Evolutionary conservation across 1,284 basidiomycete species (phyloP), one percentile per base, ranked within the genome.

Genomic region (Ganoderma multipileum): DNA sequence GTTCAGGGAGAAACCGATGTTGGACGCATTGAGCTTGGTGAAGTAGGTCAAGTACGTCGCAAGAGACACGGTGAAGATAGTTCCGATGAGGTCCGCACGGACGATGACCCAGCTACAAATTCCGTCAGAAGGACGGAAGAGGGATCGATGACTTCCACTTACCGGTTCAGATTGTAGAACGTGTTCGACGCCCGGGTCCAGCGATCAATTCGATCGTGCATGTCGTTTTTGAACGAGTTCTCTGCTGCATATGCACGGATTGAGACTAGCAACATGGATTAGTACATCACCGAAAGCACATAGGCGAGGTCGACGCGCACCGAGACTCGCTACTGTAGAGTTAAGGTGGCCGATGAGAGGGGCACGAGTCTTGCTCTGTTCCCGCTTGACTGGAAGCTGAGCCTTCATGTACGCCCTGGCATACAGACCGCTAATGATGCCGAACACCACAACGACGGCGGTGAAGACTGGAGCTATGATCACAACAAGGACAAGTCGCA

Each of bases 321-420:
- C 80, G 30, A 94, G 81, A 36, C 92, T 92, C 18, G 85, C 79
- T 47, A 93, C 85, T 0, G 90, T 87, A 30, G 90, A 87, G 18
- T 89, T 87, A 71, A 94, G 89, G 71, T 90, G 87, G 54, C 86
- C 88, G 66, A 91, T 83, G 11, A 93, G 84, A 0, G 91, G 91
- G 1, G 87, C 82, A 68, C 84, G 85, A 9, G 88, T 85, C 75
- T 89, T 91, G 33, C 85, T 87, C 87, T 89, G 89, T 75, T 91
- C 87, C 20, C 89, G 84, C 74, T 94, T 94, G 60, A 93, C 89
- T 18, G 89, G 87, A 14, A 93, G 82, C 76, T 94, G 92, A n/a
- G 89, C 89, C 71, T 87, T 86, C 75, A 94, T 90, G 72, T 88
- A 89, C n/a, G 87, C 75, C 57, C 79, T 75, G 14, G 80, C 86